A percentile compares a stretch with the other conserved stretches of the same genome.
Evolutionary conservation across 176 grass and related monocot genomes (phyloP).

Genomic region (Musa acuminata): DNA sequence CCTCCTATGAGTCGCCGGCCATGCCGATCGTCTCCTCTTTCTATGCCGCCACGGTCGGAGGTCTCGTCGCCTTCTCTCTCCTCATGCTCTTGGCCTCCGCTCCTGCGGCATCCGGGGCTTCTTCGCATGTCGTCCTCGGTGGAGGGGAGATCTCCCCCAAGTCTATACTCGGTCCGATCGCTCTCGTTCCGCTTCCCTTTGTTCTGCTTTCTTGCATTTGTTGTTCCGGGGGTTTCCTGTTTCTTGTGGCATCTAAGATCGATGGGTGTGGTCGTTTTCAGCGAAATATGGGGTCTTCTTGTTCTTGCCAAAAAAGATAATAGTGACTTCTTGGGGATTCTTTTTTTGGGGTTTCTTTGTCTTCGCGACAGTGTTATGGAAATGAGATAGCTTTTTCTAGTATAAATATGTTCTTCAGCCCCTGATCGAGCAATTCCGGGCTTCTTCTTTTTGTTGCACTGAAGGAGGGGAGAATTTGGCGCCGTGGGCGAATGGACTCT

Average conservation of each 20-base stretch:
- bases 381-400: neutral
- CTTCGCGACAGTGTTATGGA: neutral
- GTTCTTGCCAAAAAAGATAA: neutral
- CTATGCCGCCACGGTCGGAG: neutral
- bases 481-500: constrained; percentile 71
- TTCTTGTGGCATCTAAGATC: neutral
- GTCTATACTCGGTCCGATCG: neutral
- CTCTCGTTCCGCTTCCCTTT: neutral
- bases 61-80: neutral
- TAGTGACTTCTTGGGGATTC: neutral
- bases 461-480: constrained; percentile 64
- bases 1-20: neutral
- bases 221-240: neutral
- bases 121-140: neutral
- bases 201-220: neutral
- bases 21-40: neutral
- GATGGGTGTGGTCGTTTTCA: constrained; percentile 4
- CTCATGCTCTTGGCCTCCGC: neutral
- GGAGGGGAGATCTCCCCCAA: constrained; percentile 11
- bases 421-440: neutral
- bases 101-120: neutral
- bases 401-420: neutral
- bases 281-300: neutral
- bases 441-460: neutral
- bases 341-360: neutral